Conservation (phyloP, 768 basidiomycete genomes). For the Amanita molliuscula region DNA sequence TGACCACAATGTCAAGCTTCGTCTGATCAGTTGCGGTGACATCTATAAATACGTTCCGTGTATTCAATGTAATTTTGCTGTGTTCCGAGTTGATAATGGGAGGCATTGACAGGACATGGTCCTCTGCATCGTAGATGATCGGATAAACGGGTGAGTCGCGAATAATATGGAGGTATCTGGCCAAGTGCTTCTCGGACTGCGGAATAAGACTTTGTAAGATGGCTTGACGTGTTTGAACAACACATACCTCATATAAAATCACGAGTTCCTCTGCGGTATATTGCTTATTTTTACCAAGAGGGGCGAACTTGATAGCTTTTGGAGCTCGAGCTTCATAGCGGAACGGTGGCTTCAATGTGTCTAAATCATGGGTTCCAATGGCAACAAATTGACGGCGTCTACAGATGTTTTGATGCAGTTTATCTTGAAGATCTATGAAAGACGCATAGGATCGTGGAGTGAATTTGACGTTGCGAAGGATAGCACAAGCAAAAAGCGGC, state of each 20-base stretch:
- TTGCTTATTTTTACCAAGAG: conserved; percentile 67
- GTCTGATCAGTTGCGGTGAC: conserved; percentile 95
- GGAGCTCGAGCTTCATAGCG: conserved; percentile 76
- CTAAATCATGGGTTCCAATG: conserved; percentile 96
- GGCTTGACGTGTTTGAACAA: neutral
- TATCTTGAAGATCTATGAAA: conserved; percentile 99
- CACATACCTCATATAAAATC: conserved; percentile 78
- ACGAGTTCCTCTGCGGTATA: conserved; percentile 89
- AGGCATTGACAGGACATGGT: conserved; percentile 90
- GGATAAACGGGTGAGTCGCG: conserved; percentile 94
- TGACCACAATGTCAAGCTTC: conserved; percentile 91
- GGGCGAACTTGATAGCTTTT: conserved; percentile 84
- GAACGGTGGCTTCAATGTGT: conserved; percentile 82
- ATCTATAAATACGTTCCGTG: conserved; percentile 92
- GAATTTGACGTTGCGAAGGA: conserved; percentile 86
- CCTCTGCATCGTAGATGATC: conserved; percentile 88
- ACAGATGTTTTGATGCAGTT: conserved; percentile 94
- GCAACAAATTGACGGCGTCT: conserved; percentile 84
- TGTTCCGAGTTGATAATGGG: conserved; percentile 97
- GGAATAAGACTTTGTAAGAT: neutral
- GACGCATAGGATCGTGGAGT: conserved; percentile 84
- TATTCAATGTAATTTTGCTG: conserved; percentile 93
- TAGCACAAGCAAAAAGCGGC: conserved; percentile 84
- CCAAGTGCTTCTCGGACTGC: conserved; percentile 87
- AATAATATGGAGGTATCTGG: conserved; percentile 85